phyloP scores from a whole-genome alignment of 768 basidiomycete genomes.

The Strobilomyces confusus region DNA sequence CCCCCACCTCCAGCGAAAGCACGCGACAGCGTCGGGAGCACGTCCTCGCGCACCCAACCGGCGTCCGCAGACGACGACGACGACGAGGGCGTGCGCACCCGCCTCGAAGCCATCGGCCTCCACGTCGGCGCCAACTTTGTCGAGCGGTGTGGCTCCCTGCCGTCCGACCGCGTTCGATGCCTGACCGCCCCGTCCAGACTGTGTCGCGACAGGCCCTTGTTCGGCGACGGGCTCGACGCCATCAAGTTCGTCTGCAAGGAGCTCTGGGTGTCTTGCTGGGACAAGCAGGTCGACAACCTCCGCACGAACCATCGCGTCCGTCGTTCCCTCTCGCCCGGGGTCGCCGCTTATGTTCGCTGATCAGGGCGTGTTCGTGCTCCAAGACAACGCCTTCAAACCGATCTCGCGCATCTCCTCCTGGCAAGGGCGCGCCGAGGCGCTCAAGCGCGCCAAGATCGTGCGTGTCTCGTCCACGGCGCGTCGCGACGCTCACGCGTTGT shows the following conservation, averaged over 20 bases:
- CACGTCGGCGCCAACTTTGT: constrained; percentile 85
- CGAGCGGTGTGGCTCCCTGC: constrained; percentile 55
- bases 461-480: constrained; percentile 12
- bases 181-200: constrained; percentile 42
- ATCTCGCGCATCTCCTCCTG: constrained; percentile 77
- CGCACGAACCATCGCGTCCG: constrained; percentile 89
- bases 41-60: constrained; percentile 12
- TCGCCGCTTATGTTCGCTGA: background rate
- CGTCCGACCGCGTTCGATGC: background rate
- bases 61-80: constrained; percentile 59
- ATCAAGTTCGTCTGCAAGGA: constrained; percentile 98
- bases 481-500: background rate
- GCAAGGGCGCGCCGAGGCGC: constrained; percentile 70
- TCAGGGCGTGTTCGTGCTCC: constrained; percentile 77
- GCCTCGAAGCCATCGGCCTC: constrained; percentile 79
- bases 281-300: constrained; percentile 81
- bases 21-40: constrained; percentile 36
- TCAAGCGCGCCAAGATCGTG: constrained; percentile 69
- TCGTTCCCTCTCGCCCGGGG: constrained; percentile 1
- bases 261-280: constrained; percentile 84
- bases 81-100: constrained; percentile 43
- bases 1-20: constrained; percentile 41
- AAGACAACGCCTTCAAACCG: constrained; percentile 88
- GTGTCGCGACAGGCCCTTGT: constrained; percentile 68
- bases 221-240: constrained; percentile 80